Conservation (phyloP, 768 basidiomycete genomes). For the Boletus speciosus region DNA sequence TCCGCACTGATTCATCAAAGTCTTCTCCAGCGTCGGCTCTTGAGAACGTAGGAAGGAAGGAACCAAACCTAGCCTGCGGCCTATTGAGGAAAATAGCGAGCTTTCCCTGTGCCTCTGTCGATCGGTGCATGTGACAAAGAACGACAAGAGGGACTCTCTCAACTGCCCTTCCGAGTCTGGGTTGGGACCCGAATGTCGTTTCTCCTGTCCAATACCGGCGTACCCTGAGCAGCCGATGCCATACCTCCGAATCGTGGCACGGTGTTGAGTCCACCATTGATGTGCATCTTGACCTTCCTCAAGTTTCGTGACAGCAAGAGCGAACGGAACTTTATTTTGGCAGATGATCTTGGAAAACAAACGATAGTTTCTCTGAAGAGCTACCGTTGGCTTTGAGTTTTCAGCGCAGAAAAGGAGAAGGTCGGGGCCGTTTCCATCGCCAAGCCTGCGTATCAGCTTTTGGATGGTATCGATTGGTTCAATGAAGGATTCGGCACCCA, state of each 20-base stretch:
- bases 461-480: conserved; percentile 24
- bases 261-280: conserved; percentile 36
- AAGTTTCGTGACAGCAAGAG: conserved; percentile 31
- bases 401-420: conserved; percentile 33
- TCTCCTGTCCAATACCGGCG: conserved; percentile 33
- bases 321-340: conserved; percentile 24
- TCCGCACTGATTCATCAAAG: conserved; percentile 17
- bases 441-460: conserved; percentile 31
- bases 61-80: conserved; percentile 2
- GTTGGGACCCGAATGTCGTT: conserved; percentile 15
- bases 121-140: conserved; percentile 13
- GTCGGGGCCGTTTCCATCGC: conserved; percentile 24
- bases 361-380: conserved; percentile 26
- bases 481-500: conserved; percentile 16
- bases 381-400: conserved; percentile 23
- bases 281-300: conserved; percentile 23
- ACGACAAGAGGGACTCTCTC: conserved; percentile 21
- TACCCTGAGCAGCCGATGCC: conserved; percentile 23
- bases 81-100: conserved; percentile 10
- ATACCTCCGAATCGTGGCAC: conserved; percentile 7
- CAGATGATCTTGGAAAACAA: conserved; percentile 29
- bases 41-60: conserved; percentile 10
- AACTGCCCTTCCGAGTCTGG: conserved; percentile 25
- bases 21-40: conserved; percentile 7
- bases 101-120: conserved; percentile 6